phyloP scores from a whole-genome alignment of 345 rosid species.

The Populus pruinosa region DNA sequence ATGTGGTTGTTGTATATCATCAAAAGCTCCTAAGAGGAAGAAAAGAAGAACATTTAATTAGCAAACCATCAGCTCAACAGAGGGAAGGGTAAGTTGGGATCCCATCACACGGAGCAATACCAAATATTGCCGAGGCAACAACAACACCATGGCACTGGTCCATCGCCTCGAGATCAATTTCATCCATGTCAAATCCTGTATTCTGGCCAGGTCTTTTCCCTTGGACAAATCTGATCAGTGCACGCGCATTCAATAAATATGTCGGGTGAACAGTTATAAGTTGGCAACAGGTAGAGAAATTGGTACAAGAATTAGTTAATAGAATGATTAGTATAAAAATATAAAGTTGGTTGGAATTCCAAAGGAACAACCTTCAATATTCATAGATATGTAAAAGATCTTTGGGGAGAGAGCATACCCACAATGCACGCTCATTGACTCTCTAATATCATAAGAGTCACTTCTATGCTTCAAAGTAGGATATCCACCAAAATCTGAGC shows the following conservation, averaged over 20 bases:
- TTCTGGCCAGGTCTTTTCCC: constrained; percentile 77
- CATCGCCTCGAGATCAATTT: constrained; percentile 80
- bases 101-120: constrained; percentile 38
- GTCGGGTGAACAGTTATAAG: constrained; percentile 3
- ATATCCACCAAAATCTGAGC: constrained; percentile 97
- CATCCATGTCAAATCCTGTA: constrained; percentile 88
- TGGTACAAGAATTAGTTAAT: background rate
- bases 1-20: constrained; percentile 77
- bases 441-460: constrained; percentile 78
- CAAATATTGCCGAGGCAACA: constrained; percentile 95
- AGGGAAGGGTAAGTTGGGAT: constrained; percentile 10
- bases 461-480: constrained; percentile 77
- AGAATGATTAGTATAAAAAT: background rate
- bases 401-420: constrained; percentile 51
- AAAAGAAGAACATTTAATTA: constrained; percentile 16
- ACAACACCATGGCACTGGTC: constrained; percentile 82
- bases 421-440: constrained; percentile 81
- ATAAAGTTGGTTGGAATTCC: background rate
- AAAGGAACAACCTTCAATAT: background rate
- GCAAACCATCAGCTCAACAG: constrained; percentile 8
- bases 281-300: background rate
- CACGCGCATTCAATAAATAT: background rate
- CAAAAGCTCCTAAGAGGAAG: constrained; percentile 73
- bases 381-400: background rate
- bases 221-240: constrained; percentile 64